phyloP scores from a whole-genome alignment of 805 yeast genomes.

The Cyberlindnera mycetangii region DNA sequence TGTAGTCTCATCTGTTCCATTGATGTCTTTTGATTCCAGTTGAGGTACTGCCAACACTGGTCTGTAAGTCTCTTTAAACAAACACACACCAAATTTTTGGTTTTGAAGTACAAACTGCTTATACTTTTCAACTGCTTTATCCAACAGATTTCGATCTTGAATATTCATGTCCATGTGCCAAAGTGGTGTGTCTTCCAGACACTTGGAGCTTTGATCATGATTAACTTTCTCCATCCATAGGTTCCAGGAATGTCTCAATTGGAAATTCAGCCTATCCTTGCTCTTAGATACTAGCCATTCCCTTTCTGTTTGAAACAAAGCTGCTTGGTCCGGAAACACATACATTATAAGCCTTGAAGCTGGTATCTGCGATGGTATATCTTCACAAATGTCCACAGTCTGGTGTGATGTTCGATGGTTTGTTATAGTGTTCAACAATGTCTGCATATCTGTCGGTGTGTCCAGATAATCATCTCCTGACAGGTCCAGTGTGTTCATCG shows the following conservation, averaged over 20 bases:
- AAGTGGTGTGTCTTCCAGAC: neutral
- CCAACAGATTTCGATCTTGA: neutral
- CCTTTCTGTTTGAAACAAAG: slow-evolving; percentile 6
- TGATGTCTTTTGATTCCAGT: too few species aligned
- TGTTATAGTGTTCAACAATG: slow-evolving; percentile 12
- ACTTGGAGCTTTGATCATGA: neutral
- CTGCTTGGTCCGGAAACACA: slow-evolving; percentile 9
- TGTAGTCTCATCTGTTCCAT: too few species aligned
- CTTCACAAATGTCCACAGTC: neutral
- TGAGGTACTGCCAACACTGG: slow-evolving; percentile 1
- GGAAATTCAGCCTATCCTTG: neutral
- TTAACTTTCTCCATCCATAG: slow-evolving; percentile 4
- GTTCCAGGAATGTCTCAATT: slow-evolving; percentile 2
- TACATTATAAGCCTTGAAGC: slow-evolving; percentile 5
- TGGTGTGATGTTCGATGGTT: slow-evolving; percentile 2
- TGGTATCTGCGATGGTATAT: slow-evolving; percentile 4
- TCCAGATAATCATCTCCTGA: neutral
- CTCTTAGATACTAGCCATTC: neutral
- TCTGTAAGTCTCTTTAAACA: slow-evolving; percentile 1
- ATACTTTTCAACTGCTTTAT: neutral
- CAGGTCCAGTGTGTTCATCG: neutral
- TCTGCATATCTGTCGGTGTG: slow-evolving; percentile 4
- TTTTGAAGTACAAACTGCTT: neutral
- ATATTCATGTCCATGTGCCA: neutral
- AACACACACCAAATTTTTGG: neutral